Evolutionary conservation across 2,329 filamentous ascomycete species (phyloP).

Genomic region (Fusarium compactum): DNA sequence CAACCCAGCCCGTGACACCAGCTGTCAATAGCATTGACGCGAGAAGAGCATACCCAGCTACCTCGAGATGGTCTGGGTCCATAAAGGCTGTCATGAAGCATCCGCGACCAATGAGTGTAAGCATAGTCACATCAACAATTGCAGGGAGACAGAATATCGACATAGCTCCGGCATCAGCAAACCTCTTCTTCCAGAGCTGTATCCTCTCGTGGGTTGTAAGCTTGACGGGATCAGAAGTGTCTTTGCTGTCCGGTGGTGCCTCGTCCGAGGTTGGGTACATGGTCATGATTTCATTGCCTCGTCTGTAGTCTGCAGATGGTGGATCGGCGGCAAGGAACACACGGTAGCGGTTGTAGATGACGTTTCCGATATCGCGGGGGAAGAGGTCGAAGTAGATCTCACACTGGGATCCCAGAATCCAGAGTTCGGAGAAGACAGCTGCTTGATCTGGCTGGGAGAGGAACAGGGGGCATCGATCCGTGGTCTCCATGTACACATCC

Average conservation of each 20-base stretch:
- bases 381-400: constrained; percentile 37
- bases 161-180: constrained; percentile 32
- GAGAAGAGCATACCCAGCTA: constrained; percentile 33
- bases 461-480: constrained; percentile 37
- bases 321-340: constrained; percentile 19
- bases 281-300: constrained; percentile 38
- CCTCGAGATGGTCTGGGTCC: constrained; percentile 20
- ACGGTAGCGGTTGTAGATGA: constrained; percentile 27
- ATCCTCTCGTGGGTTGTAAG: constrained; percentile 24
- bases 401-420: constrained; percentile 38
- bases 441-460: constrained; percentile 37
- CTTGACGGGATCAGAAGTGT: not conserved
- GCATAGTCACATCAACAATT: constrained; percentile 30
- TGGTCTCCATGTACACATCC: constrained; percentile 36
- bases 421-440: constrained; percentile 39
- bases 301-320: constrained; percentile 27
- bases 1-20: constrained; percentile 39
- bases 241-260: not conserved
- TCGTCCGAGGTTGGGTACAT: constrained; percentile 36
- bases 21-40: constrained; percentile 30
- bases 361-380: constrained; percentile 29
- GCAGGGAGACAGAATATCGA: constrained; percentile 39
- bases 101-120: constrained; percentile 34
- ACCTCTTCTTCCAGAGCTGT: constrained; percentile 32
- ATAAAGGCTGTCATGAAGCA: constrained; percentile 40